Conservation (phyloP, 805 yeast genomes). For the Candida qinlingensis region DNA sequence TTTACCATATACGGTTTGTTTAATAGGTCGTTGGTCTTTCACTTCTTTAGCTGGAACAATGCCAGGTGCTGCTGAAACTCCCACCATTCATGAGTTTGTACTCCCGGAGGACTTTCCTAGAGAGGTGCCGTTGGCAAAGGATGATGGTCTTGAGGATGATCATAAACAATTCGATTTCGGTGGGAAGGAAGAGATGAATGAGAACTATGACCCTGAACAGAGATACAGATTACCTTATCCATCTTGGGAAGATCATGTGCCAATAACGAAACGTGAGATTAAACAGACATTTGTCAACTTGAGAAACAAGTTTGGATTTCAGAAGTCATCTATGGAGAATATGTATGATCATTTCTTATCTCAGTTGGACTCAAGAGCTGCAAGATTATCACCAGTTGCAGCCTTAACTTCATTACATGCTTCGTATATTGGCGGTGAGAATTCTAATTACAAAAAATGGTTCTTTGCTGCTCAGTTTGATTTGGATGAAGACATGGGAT, state of each 20-base stretch:
- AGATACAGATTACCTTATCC: constrained; percentile 8
- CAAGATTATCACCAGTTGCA: constrained; percentile 64
- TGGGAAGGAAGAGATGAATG: neutral
- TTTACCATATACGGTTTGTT: too few relatives aligned
- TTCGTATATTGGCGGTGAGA: constrained; percentile 88
- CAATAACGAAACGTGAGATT: constrained; percentile 66
- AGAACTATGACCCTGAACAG: neutral
- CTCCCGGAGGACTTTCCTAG: too few relatives aligned
- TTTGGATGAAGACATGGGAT: constrained; percentile 63
- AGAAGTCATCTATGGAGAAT: constrained; percentile 67
- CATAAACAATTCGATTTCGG: neutral
- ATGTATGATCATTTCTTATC: constrained; percentile 78
- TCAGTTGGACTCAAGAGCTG: constrained; percentile 80
- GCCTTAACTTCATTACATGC: constrained; percentile 79
- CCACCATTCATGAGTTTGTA: too few relatives aligned
- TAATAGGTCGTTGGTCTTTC: too few relatives aligned
- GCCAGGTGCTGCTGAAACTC: too few relatives aligned
- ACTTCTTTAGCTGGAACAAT: too few relatives aligned
- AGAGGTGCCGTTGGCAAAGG: neutral
- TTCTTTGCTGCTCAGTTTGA: constrained; percentile 81
- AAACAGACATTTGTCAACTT: constrained; percentile 52
- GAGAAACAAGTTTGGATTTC: constrained; percentile 75
- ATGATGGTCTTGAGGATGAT: neutral
- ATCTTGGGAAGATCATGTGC: constrained; percentile 47
- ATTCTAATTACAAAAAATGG: constrained; percentile 88